phyloP scores from a whole-genome alignment of 2,329 filamentous ascomycete genomes.

The Hawksworthiomyces lignivorus region DNA sequence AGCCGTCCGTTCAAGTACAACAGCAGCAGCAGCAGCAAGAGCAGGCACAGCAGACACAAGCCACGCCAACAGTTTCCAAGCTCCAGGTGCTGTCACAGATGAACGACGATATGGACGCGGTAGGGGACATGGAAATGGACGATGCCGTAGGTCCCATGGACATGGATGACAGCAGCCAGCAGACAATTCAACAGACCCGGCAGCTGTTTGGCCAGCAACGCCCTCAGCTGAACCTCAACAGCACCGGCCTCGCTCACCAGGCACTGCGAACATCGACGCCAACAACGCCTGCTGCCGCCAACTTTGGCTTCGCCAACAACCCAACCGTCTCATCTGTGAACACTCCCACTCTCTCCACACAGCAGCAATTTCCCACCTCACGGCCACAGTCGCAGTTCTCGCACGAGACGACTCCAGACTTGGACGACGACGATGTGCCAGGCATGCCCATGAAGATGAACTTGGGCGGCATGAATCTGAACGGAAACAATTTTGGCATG shows the following conservation, averaged over 20 bases:
- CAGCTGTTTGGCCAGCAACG: slow-evolving; percentile 60
- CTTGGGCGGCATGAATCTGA: slow-evolving; percentile 54
- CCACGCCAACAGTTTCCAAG: slow-evolving; percentile 15
- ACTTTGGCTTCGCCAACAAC: slow-evolving; percentile 79
- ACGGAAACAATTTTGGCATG: slow-evolving; percentile 41
- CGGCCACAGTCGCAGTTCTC: slow-evolving; percentile 46
- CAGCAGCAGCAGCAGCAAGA: slow-evolving; percentile 12
- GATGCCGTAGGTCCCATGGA: slow-evolving; percentile 64
- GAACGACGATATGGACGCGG: slow-evolving; percentile 68
- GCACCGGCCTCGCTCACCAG: slow-evolving; percentile 66
- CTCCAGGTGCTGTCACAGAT: slow-evolving; percentile 30
- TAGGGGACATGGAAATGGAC: slow-evolving; percentile 97
- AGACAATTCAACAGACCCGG: slow-evolving; percentile 61
- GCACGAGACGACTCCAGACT: slow-evolving; percentile 45
- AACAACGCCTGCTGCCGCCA: slow-evolving; percentile 70
- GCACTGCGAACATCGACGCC: slow-evolving; percentile 80
- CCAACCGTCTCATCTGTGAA: slow-evolving; percentile 96
- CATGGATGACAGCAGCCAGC: slow-evolving; percentile 51
- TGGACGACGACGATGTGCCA: slow-evolving; percentile 68
- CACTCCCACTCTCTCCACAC: slow-evolving; percentile 80
- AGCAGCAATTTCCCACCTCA: slow-evolving; percentile 53
- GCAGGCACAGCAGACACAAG: slow-evolving; percentile 16
- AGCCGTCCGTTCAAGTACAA: slow-evolving; percentile 29
- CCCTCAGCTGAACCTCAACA: slow-evolving; percentile 72
- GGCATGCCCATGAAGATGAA: slow-evolving; percentile 51